Evolutionary conservation across 2,329 filamentous ascomycete species (phyloP), one percentile per base, ranked within the genome.

Genomic region (Aspergillus carbonarius): DNA sequence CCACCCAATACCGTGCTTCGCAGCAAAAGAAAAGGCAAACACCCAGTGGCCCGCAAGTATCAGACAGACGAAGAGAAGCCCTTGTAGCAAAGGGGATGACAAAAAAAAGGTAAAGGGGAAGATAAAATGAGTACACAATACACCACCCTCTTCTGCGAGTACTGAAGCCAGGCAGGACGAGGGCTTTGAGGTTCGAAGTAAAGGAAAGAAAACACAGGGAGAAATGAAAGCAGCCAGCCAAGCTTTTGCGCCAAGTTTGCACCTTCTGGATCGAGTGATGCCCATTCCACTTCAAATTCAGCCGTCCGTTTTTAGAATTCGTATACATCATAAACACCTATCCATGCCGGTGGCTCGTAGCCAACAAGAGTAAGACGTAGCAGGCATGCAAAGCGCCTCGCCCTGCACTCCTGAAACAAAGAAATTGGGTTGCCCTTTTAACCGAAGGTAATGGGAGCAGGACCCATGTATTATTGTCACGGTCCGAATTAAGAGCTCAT

Each of bases 281-380:
- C 67, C 64, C 62, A 61, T 61, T 62, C 64, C 67, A 66, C 68
- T 67, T 59, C 62, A 64, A 60, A 66, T 69, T 68, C 60, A 69
- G 63, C 65, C 65, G 64, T 72, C 66, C 69, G 61, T 65, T 70
- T 73, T 74, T 72, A 69, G 62, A 66, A 65, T 65, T 73, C 71
- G 67, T 73, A 71, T 69, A 70, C 67, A 74, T 75, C 72, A 69
- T 74, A 63, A 75, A 72, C 71, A 75, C 72, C 72, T 69, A 68
- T 62, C 72, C 70, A 74, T 75, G 72, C 72, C 72, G 56, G 25
- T 48, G 44, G 44, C 44, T 15, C 15, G 44, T 30, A 66, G 59
- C 35, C 46, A 69, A 66, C 65, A 66, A 63, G 55, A 58, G 55
- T 61, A 60, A 60, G 54, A 63, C 64, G 63, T 58, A 59, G 63